A percentile compares a stretch with the other conserved stretches of the same genome.
These are phyloP conservation scores for Penicillium parvum DNA, from an alignment of 495 filamentous ascomycete genomes.

Conservation along the genomic window DNA sequence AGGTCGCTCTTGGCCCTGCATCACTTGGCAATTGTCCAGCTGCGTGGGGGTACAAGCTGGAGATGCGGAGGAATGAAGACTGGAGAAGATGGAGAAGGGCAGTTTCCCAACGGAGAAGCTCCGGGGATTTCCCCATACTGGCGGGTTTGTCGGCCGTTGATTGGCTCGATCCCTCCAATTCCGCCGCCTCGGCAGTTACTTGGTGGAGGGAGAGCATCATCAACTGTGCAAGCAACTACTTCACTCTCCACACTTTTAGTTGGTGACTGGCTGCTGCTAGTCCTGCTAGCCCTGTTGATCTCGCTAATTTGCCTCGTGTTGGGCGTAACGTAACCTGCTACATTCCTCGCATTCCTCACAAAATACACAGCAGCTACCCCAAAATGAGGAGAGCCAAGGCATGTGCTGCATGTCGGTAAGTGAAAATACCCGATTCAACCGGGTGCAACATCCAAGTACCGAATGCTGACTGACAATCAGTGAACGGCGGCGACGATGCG, in stretches of 20 bases:
- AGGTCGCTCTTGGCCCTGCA: too few species aligned
- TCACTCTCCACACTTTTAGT: too few species aligned
- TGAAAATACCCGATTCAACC: background rate
- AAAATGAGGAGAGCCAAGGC: constrained; percentile 21
- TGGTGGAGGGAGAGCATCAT: too few species aligned
- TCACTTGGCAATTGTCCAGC: background rate
- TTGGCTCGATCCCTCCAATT: constrained; percentile 8
- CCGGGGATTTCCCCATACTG: constrained; percentile 8
- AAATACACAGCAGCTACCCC: background rate
- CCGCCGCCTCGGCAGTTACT: constrained; percentile 1
- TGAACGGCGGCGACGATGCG: constrained; percentile 13
- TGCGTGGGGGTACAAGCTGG: background rate
- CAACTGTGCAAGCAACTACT: too few species aligned
- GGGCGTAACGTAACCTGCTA: too few species aligned
- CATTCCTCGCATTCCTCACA: too few species aligned
- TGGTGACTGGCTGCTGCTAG: too few species aligned
- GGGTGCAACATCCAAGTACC: background rate
- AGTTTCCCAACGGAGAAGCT: constrained; percentile 7
- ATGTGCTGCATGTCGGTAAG: constrained; percentile 15
- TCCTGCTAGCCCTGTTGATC: too few species aligned
- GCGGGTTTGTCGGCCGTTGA: constrained; percentile 17
- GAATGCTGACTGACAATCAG: constrained; percentile 1
- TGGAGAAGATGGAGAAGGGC: too few species aligned
- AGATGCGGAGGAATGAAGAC: background rate
- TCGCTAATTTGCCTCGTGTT: too few species aligned